Base-by-base conservation (phyloP, 2,329 filamentous ascomycete species). In the Penicillium sumatraense region DNA sequence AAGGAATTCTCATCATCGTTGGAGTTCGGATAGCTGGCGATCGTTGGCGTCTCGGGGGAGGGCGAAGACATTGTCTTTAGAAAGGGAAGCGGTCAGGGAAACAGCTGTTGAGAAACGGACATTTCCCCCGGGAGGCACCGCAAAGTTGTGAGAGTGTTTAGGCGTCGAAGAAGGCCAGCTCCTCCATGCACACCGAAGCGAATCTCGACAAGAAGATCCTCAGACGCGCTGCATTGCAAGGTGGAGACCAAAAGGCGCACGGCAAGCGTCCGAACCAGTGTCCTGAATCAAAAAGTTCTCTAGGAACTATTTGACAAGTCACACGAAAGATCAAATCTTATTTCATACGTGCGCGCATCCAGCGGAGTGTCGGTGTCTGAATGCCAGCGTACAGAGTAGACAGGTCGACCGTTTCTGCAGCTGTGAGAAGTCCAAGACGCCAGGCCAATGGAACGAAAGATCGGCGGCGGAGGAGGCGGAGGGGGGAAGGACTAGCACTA, bases 131-230 rank as follows among this genome's bases (percentile, higher is more conserved):
- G 55, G 60, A 33, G 55, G 29, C 36, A 54, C 54, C 53, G 48
- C 50, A 49, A 59, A 63, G 49, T 54, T 61, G 59, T 60, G 50
- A 49, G 63, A 58, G 26, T 21, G 24, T 18, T 13, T 46, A 46
- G 59, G 58, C 59, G 61, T 67, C 53, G 67, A 72, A 70, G 71
- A 76, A 60, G 73, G 65, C 74, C 75, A 75, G 74, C 74, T 76
- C 69, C 63, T 74, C 73, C 72, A 72, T 68, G 63, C 65, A 72
- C 62, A 61, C 61, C 50, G 13, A 77, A 33, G 38, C 52, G 21
- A 36, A 53, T 44, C 49, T 51, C 23, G 36, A 45, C 47, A 16
- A 24, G 44, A 46, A 29, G 36, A 36, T 51, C 41, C 27, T 59
- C 57, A 65, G 51, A 53, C 53, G 50, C 51, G 60, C 61, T 56